phyloP scores from a whole-genome alignment of 2,329 filamentous ascomycete genomes.

The Stagonosporopsis rhizophila region DNA sequence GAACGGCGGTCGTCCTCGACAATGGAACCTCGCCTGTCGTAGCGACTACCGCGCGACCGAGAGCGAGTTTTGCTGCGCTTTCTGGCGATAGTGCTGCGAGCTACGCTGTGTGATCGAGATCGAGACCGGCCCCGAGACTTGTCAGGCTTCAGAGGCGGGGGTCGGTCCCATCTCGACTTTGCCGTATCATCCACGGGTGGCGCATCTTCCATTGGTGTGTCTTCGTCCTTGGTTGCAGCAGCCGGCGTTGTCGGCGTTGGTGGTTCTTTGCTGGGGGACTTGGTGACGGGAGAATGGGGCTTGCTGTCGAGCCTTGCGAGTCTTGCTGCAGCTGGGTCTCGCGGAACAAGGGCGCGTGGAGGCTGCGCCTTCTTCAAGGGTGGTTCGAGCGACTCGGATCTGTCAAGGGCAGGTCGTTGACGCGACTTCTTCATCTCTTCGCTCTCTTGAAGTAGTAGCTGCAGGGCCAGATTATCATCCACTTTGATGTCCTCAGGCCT shows the following conservation, averaged over 20 bases:
- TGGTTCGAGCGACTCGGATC: slow-evolving; percentile 50
- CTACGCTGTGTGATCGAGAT: slow-evolving; percentile 43
- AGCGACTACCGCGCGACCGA: slow-evolving; percentile 42
- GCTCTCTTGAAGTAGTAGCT: slow-evolving; percentile 46
- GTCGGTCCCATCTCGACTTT: slow-evolving; percentile 37
- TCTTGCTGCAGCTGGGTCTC: slow-evolving; percentile 41
- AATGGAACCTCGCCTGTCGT: slow-evolving; percentile 36
- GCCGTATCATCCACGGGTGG: slow-evolving; percentile 25
- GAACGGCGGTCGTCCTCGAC: slow-evolving; percentile 34
- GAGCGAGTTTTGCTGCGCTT: slow-evolving; percentile 42
- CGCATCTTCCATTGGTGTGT: slow-evolving; percentile 39
- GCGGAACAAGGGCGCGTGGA: slow-evolving; percentile 45
- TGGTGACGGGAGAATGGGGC: slow-evolving; percentile 31
- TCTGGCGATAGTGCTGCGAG: slow-evolving; percentile 37
- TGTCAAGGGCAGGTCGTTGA: slow-evolving; percentile 45
- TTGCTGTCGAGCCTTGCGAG: slow-evolving; percentile 42
- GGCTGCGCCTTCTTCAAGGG: slow-evolving; percentile 47
- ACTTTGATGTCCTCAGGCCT: slow-evolving; percentile 48
- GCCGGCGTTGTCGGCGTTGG: slow-evolving; percentile 24
- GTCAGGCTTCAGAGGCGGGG: slow-evolving; percentile 33
- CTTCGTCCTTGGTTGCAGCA: slow-evolving; percentile 27
- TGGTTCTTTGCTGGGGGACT: slow-evolving; percentile 36
- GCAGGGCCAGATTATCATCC: slow-evolving; percentile 47
- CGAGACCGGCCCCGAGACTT: slow-evolving; percentile 39
- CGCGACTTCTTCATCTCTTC: slow-evolving; percentile 48